Evolutionary conservation across 768 basidiomycete species (phyloP).

Genomic region (Hysterangium stoloniferum): DNA sequence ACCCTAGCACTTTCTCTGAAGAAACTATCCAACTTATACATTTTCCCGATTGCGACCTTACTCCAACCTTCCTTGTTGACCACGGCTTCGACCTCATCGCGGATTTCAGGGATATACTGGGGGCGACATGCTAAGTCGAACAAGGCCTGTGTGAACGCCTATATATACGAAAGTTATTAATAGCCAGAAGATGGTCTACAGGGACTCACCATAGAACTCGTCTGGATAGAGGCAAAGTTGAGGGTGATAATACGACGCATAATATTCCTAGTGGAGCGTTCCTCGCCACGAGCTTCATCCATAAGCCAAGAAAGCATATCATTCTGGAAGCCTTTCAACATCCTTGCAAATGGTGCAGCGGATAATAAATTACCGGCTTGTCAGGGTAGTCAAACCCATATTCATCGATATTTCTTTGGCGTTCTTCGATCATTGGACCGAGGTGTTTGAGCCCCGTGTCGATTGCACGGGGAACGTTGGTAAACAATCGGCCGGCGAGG

Average conservation of each 20-base stretch:
- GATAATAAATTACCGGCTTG: slow-evolving; percentile 10
- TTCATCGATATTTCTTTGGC: slow-evolving; percentile 10
- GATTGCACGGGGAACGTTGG: slow-evolving; percentile 1
- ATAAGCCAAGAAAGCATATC: slow-evolving; percentile 13
- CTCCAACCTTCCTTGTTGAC: slow-evolving; percentile 21
- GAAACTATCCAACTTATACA: slow-evolving; percentile 31
- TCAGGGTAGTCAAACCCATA: slow-evolving; percentile 10
- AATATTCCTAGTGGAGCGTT: slow-evolving; percentile 1
- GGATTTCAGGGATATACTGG: slow-evolving; percentile 29
- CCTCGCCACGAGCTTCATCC: slow-evolving; percentile 9
- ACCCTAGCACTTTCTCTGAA: slow-evolving; percentile 24
- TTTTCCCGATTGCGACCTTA: slow-evolving; percentile 22
- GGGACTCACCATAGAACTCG: slow-evolving; percentile 10
- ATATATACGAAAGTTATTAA: background rate
- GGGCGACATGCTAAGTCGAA: slow-evolving; percentile 29
- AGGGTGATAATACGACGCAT: slow-evolving; percentile 7
- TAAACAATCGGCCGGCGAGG: slow-evolving; percentile 2
- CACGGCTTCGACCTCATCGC: slow-evolving; percentile 31
- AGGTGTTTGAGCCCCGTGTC: background rate
- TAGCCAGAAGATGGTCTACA: background rate
- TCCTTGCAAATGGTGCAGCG: background rate
- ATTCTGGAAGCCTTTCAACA: background rate
- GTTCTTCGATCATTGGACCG: slow-evolving; percentile 11
- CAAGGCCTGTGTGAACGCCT: slow-evolving; percentile 28
- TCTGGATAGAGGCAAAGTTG: slow-evolving; percentile 13